These are phyloP conservation scores for Colletotrichum caudatum DNA, from an alignment of 2,329 filamentous ascomycete species.

Conservation along the genomic window DNA sequence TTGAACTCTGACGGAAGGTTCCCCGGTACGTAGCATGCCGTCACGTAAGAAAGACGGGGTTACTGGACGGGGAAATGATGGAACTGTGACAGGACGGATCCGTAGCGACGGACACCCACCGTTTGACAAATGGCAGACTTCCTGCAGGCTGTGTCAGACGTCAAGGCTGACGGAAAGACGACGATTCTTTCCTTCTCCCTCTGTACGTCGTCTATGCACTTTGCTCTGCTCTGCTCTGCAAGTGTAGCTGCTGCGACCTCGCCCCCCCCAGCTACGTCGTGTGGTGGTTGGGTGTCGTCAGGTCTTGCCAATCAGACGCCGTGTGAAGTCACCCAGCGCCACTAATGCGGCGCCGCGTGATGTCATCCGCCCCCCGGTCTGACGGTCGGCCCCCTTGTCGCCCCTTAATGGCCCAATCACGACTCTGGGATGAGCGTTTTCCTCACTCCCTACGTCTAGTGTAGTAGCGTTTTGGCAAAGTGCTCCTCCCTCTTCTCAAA, in stretches of 20 bases:
- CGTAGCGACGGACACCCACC: slow-evolving; percentile 12
- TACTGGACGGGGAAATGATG: slow-evolving; percentile 1
- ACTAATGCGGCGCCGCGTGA: slow-evolving; percentile 33
- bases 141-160: slow-evolving; percentile 24
- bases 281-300: slow-evolving; percentile 36
- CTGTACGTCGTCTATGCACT: not conserved
- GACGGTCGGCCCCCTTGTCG: slow-evolving; percentile 29
- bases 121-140: not conserved
- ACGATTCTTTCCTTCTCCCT: slow-evolving; percentile 2
- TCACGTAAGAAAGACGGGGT: slow-evolving; percentile 13
- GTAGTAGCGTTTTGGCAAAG: slow-evolving; percentile 34
- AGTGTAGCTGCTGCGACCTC: slow-evolving; percentile 4
- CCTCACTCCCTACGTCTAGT: slow-evolving; percentile 13
- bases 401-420: slow-evolving; percentile 17
- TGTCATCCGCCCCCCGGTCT: slow-evolving; percentile 27
- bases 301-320: slow-evolving; percentile 31
- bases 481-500: slow-evolving; percentile 32
- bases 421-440: slow-evolving; percentile 22
- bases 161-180: slow-evolving; percentile 39
- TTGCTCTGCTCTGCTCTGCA: not conserved
- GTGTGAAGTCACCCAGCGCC: slow-evolving; percentile 40
- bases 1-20: slow-evolving; percentile 29
- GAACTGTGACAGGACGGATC: slow-evolving; percentile 19
- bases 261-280: slow-evolving; percentile 30
- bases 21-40: slow-evolving; percentile 25